These are phyloP conservation scores for Grammothele lineata DNA, from an alignment of 768 basidiomycete species.

Conservation along the genomic window DNA sequence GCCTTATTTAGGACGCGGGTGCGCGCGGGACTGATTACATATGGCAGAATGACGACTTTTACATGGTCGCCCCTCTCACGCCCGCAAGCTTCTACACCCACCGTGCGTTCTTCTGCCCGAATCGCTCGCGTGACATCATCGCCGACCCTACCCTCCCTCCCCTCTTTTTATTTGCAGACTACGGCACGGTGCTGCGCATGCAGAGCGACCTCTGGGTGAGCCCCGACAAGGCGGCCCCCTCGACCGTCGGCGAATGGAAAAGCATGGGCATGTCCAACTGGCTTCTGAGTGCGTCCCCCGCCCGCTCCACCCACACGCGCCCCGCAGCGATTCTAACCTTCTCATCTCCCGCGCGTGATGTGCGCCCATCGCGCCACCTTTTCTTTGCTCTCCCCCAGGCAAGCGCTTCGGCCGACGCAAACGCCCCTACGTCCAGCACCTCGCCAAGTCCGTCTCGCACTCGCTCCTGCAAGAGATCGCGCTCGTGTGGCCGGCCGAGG, in stretches of 20 bases:
- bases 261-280: slow-evolving; percentile 32
- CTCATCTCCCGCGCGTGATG: neutral
- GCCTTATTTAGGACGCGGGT: neutral
- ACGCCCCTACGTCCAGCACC: slow-evolving; percentile 38
- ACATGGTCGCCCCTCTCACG: slow-evolving; percentile 26
- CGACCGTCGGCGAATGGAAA: slow-evolving; percentile 34
- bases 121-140: neutral
- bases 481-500: slow-evolving; percentile 25
- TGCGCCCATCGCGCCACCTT: neutral
- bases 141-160: neutral
- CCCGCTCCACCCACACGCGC: neutral
- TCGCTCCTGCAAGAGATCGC: slow-evolving; percentile 33
- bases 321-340: neutral
- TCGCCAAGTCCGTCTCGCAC: slow-evolving; percentile 31
- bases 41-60: slow-evolving; percentile 40
- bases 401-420: slow-evolving; percentile 34
- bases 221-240: slow-evolving; percentile 16
- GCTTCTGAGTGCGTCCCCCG: slow-evolving; percentile 28
- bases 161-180: slow-evolving; percentile 16
- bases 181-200: slow-evolving; percentile 36
- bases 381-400: slow-evolving; percentile 16
- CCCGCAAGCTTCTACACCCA: slow-evolving; percentile 31
- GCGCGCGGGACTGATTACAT: neutral
- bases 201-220: slow-evolving; percentile 30
- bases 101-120: slow-evolving; percentile 9